Conservation (phyloP, 306 rosid genomes). For the Lagenaria siceraria region DNA sequence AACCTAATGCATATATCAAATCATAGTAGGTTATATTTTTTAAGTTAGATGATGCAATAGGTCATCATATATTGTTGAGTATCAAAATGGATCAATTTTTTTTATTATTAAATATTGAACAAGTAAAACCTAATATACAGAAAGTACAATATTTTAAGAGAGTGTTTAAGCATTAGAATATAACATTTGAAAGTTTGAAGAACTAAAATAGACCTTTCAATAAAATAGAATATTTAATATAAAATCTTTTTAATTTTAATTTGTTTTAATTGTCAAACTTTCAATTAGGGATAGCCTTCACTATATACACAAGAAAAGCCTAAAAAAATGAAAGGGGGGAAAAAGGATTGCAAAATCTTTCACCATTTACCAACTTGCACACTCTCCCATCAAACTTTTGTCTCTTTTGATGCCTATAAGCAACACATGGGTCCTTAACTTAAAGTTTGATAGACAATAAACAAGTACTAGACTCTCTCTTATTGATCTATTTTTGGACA, state of each 20-base stretch:
- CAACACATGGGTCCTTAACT: conserved; percentile 2
- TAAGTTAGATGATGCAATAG: background rate
- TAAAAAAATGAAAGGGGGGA: background rate
- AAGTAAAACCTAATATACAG: no score
- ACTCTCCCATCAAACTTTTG: background rate
- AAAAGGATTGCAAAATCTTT: background rate
- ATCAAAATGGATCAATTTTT: background rate
- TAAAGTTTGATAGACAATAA: background rate
- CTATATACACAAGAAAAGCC: background rate
- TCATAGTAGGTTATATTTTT: background rate
- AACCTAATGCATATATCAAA: background rate
- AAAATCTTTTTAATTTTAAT: background rate
- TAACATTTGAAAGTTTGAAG: background rate
- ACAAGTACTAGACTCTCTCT: background rate
- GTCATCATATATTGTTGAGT: background rate
- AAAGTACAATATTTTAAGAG: no score
- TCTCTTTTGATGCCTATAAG: background rate
- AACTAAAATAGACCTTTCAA: no score
- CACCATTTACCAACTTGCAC: conserved; percentile 7
- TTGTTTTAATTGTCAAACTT: background rate
- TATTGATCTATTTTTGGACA: background rate
- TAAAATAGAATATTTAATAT: no score
- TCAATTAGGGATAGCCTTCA: background rate
- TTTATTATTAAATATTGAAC: background rate
- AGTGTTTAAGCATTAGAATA: background rate